These are phyloP conservation scores for Pilobolus umbonatus DNA, from an alignment of 192 early-diverging fungal species.

Conservation along the genomic window DNA sequence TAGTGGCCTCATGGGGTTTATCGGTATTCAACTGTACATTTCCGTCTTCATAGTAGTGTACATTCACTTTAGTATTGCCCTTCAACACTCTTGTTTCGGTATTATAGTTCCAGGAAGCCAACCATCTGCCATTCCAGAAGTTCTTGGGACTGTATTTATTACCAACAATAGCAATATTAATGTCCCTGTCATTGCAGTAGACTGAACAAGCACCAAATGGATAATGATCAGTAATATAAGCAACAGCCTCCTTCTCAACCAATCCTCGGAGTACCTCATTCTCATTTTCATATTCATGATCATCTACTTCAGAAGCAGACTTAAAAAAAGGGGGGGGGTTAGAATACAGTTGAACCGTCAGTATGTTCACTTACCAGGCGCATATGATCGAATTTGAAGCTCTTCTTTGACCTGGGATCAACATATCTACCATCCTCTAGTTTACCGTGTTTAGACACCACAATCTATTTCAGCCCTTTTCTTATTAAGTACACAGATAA, in stretches of 20 bases:
- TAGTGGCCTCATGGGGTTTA: conserved; percentile 57
- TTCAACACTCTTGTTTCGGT: conserved; percentile 54
- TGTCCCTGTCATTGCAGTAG: conserved; percentile 45
- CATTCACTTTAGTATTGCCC: conserved; percentile 71
- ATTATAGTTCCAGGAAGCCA: conserved; percentile 74
- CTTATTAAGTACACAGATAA: no score
- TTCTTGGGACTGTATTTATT: conserved; percentile 92
- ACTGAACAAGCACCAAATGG: conserved; percentile 70
- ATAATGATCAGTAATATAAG: conserved; percentile 77
- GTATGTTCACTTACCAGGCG: conserved; percentile 38
- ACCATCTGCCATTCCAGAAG: conserved; percentile 97
- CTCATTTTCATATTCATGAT: conserved; percentile 23
- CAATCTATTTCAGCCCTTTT: no score
- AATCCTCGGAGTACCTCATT: conserved; percentile 38
- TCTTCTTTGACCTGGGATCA: conserved; percentile 66
- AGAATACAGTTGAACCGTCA: background rate
- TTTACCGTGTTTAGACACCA: conserved; percentile 72
- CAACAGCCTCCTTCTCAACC: conserved; percentile 57
- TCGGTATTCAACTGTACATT: conserved; percentile 91
- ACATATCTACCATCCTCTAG: conserved; percentile 63
- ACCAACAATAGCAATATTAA: conserved; percentile 69
- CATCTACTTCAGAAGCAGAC: conserved; percentile 47
- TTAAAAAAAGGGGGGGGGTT: no score
- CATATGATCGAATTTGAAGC: conserved; percentile 81
- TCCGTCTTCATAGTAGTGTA: conserved; percentile 99